Base-by-base conservation (phyloP, 177 flowering plant genomes). In the Telopea speciosissima region DNA sequence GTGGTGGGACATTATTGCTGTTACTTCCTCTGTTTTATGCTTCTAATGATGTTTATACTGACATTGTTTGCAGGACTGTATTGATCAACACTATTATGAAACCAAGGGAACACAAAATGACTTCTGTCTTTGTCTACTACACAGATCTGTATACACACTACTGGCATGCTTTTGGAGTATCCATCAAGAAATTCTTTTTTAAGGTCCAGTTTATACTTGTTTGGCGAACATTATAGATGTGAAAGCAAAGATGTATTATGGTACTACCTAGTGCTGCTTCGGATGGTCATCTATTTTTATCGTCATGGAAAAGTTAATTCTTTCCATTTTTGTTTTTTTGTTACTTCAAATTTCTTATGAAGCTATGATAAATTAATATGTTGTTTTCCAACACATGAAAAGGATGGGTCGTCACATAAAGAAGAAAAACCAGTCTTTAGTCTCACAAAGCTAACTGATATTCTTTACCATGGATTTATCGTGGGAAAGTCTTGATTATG, bases 1-100 rank as follows among this genome's bases (percentile, higher is more conserved):
- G 8, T 49, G 4, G 54, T 49, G 13, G 19, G 54, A 49, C 2
- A 12, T 49, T 11, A 49, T 12, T 49, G 54, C 19, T 45, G 0
- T 16, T 13, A 10, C n/a, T 19, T 4, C 6, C 8, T 36, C 24
- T 40, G 24, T 66, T 8, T 63, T 17, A 60, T 24, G 26, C 24
- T 8, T 14, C 61, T 67, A 52, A 22, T 59, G 21, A 31, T n/a
- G 9, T 36, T 36, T 66, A 23, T 23, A 33, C 17, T 52, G 22
- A 24, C 5, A 19, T 42, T 31, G 54, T 69, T 45, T 77, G 78
- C 84, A 93, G 97, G 87, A 86, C 25, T 44, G 33, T 68, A 80
- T 91, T 66, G 94, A 90, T 75, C 72, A 84, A 62, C 80, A 92
- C 64, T 93, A 92, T 78, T 71, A 8, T 22, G 94, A 89, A 78